Base-by-base conservation (phyloP, 1,284 basidiomycete species). In the Tilletia walkeri region DNA sequence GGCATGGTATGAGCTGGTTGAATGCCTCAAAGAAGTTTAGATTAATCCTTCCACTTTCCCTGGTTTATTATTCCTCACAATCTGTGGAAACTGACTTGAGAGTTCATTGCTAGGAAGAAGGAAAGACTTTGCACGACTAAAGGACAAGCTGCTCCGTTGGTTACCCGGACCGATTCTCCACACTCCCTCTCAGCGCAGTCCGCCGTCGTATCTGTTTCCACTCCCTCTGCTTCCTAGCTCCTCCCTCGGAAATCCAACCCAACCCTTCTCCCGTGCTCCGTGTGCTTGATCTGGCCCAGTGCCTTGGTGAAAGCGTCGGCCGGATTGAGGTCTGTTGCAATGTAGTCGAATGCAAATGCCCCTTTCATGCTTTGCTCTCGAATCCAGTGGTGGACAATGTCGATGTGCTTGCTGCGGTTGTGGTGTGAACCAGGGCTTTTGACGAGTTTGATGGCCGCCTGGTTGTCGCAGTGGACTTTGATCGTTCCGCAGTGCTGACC, bases 261-360 rank as follows among this genome's bases (percentile, higher is more conserved):
- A 7, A 61, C 36, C 9, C n/a, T 7, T 38, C 18, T 34, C 7
- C 20, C 56, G 56, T 61, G 56, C 36, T 61, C 7, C 24, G 10
- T 9, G 9, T 34, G 36, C 18, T 61, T 61, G 56, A 38, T 30
- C 24, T 36, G 24, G 4, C 56, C 56, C 14, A 65, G 38, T 12
- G 63, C 12, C 48, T 67, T 67, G 45, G 66, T 67, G 66, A 67
- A 67, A 6, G 41, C 49, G 30, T 67, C 66, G 4, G 66, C 66
- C 9, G 48, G 48, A 16, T 67, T 48, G 47, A 14, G n/a, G 18
- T 16, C 48, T 12, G 24, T 53, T 24, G 4, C 18, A 6, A 48
- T 16, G 16, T 36, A 45, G 7, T 36, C 9, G 36, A 67, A 67
- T 9, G 30, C 34, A 47, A 67, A 38, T 5, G 49, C 48, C 12